Percentiles rank a stretch among this genome's conserved stretches.
Conservation (phyloP, 2,329 filamentous ascomycete species). For the Thelonectria rubi region DNA sequence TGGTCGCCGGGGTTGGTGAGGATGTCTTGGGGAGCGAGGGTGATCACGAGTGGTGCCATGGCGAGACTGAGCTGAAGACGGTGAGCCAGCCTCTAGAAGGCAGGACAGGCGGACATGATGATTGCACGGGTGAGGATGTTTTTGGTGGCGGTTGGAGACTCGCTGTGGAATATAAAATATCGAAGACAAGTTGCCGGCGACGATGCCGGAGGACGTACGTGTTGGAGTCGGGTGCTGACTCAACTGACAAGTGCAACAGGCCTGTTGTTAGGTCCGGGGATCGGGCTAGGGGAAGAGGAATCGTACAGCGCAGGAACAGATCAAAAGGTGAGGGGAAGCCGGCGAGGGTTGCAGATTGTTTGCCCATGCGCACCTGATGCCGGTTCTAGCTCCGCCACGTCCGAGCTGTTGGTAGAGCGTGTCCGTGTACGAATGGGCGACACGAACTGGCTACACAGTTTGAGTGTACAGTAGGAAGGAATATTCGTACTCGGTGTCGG, state of each 20-base stretch:
- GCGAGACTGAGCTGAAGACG: constrained; percentile 51
- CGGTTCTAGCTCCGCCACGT: neutral
- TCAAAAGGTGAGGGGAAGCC: constrained; percentile 9
- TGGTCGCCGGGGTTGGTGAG: constrained; percentile 13
- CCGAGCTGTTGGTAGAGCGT: neutral
- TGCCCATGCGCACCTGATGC: neutral
- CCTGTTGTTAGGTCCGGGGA: constrained; percentile 7
- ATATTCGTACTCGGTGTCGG: neutral
- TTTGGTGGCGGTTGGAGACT: constrained; percentile 21
- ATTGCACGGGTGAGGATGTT: constrained; percentile 14
- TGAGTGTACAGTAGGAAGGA: neutral
- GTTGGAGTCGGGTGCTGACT: constrained; percentile 8
- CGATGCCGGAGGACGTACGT: neutral
- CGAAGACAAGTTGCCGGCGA: neutral
- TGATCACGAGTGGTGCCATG: constrained; percentile 65
- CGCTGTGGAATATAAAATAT: constrained; percentile 14
- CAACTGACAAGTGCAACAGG: neutral
- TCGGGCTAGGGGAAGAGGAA: constrained; percentile 5
- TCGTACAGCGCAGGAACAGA: constrained; percentile 3
- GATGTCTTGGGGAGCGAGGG: constrained; percentile 44
- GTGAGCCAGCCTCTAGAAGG: constrained; percentile 63
- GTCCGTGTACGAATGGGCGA: neutral
- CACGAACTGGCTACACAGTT: neutral
- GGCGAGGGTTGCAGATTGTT: constrained; percentile 3
- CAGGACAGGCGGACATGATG: constrained; percentile 53